Conservation (phyloP, 2,329 filamentous ascomycete species). For the Fusarium subglutinans region DNA sequence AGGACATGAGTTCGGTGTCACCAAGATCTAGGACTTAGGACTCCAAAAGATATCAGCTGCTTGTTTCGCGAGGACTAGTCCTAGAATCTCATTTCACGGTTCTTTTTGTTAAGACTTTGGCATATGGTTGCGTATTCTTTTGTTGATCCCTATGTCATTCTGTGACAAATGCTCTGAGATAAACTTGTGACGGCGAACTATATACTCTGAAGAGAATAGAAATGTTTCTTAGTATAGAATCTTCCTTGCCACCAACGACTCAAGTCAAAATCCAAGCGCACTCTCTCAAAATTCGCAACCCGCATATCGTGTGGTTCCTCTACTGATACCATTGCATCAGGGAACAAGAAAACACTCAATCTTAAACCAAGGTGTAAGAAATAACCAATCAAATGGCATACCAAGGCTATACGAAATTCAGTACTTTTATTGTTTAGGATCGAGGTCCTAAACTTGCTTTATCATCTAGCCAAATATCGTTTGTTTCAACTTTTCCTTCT, state of each 20-base stretch:
- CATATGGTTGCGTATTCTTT: neutral
- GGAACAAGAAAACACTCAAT: neutral
- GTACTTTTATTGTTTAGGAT: neutral
- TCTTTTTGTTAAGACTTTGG: neutral
- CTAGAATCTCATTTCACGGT: neutral
- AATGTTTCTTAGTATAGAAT: neutral
- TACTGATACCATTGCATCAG: neutral
- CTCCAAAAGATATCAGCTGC: neutral
- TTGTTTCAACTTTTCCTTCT: conserved; percentile 61
- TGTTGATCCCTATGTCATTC: neutral
- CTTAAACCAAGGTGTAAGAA: neutral
- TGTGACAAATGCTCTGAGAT: neutral
- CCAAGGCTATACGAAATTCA: neutral
- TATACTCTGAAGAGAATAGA: neutral
- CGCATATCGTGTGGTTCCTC: neutral
- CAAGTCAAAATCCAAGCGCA: neutral
- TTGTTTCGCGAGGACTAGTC: neutral
- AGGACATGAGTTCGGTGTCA: conserved; percentile 8
- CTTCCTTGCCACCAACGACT: neutral
- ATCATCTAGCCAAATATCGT: conserved; percentile 50
- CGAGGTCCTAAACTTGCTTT: neutral
- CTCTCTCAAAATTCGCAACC: neutral
- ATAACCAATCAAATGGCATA: neutral
- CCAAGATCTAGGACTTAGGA: neutral
- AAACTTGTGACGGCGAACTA: neutral